Base-by-base conservation (phyloP, 2,329 filamentous ascomycete genomes). In the Waltergamsia citrina region DNA sequence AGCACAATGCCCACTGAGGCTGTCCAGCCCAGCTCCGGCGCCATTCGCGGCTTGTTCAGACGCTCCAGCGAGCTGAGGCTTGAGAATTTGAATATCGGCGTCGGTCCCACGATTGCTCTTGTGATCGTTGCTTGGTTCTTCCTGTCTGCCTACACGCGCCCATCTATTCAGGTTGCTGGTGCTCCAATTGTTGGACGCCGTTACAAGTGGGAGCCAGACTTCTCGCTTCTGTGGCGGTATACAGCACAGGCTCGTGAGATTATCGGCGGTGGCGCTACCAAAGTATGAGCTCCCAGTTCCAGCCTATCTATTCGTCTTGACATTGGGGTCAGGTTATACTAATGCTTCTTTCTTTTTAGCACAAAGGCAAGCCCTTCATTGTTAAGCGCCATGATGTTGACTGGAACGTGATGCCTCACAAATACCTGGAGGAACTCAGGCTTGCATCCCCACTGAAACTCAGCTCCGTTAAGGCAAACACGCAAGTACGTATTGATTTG, bases 331-430 rank as follows among this genome's bases (percentile, higher is more conserved):
- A 22, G 14, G 9, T 6, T 24, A n/a, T 29, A 9, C 8, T 7
- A 33, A 33, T 10, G 22, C n/a, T n/a, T n/a, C n/a, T n/a, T n/a
- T n/a, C n/a, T 17, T 7, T 11, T 18, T 18, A 39, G 37, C 31
- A 23, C 26, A 39, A 39, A 26, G 29, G 30, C 26, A 17, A 15
- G 17, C 35, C 35, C 7, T 37, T 32, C 24, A 25, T 39, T 18
- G 16, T 39, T 10, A 12, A 27, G 15, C 24, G 34, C 7, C 16
- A 32, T 16, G 29, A 36, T 17, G 16, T 16, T 7, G 37, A 39
- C 31, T 17, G 29, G 10, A 28, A 25, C 23, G 26, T 39, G 8
- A 16, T 39, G 19, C 37, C 37, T n/a, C 7, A 20, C 18, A 33
- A 34, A 19, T 39, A 39, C 21, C 16, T 39, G 15, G 32, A 34